Conservation (phyloP, 495 filamentous ascomycete genomes). For the Aspergillus hancockii region DNA sequence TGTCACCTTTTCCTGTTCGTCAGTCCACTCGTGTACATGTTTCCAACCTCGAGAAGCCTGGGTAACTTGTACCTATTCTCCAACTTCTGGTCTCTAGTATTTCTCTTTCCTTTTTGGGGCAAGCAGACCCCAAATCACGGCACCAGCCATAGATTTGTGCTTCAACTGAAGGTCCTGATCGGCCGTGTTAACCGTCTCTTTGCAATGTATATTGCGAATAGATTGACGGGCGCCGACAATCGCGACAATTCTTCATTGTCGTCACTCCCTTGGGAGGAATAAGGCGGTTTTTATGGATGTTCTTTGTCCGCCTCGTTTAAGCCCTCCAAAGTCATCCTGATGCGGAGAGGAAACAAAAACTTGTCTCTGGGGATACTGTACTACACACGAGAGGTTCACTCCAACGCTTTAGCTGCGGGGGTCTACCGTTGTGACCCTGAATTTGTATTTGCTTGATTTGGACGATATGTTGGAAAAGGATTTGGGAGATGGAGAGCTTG, state of each 20-base stretch:
- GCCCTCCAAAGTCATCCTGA: constrained; percentile 52
- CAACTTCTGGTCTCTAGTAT: constrained; percentile 31
- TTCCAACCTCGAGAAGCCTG: constrained; percentile 41
- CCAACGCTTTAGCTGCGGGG: not conserved
- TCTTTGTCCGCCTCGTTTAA: constrained; percentile 69
- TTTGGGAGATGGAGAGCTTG: constrained; percentile 33
- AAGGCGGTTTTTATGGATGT: constrained; percentile 82
- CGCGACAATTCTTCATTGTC: constrained; percentile 27
- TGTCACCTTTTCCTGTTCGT: constrained; percentile 22
- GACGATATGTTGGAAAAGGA: not conserved
- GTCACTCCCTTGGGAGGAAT: constrained; percentile 43
- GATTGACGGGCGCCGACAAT: constrained; percentile 68
- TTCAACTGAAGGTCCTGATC: constrained; percentile 54
- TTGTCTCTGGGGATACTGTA: constrained; percentile 78
- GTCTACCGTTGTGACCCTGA: not conserved
- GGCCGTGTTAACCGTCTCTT: constrained; percentile 77
- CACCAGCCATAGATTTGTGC: constrained; percentile 54
- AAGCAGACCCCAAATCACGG: constrained; percentile 53
- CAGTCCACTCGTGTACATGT: constrained; percentile 42
- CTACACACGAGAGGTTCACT: constrained; percentile 61
- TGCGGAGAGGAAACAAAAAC: constrained; percentile 84
- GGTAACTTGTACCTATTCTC: constrained; percentile 44
- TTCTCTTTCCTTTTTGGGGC: constrained; percentile 24
- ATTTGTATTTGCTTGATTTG: constrained; percentile 5
- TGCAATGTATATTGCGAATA: constrained; percentile 50